Conservation (phyloP, 352 stramenopile species). For the Saprolegnia parasitica region DNA sequence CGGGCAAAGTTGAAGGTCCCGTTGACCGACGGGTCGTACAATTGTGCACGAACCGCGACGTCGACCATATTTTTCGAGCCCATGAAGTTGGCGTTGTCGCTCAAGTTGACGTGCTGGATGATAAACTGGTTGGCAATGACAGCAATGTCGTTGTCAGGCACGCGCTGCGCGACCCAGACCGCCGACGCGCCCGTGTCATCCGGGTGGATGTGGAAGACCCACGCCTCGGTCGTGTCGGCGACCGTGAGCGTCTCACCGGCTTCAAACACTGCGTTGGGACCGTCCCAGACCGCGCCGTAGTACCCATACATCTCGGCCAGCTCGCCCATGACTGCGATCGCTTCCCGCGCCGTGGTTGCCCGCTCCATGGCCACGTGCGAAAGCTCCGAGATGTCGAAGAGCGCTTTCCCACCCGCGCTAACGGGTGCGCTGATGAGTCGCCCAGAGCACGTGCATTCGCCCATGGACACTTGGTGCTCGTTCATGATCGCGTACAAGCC, state of each 20-base stretch:
- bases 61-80: conserved; percentile 85
- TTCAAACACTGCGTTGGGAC: conserved; percentile 46
- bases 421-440: conserved; percentile 55
- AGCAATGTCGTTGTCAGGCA: conserved; percentile 80
- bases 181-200: conserved; percentile 89
- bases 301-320: conserved; percentile 84
- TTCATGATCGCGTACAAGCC: conserved; percentile 81
- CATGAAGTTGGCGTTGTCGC: conserved; percentile 81
- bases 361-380: conserved; percentile 86
- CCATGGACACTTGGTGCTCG: conserved; percentile 75
- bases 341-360: conserved; percentile 65
- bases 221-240: conserved; percentile 86
- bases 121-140: conserved; percentile 93
- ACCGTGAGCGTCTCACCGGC: conserved; percentile 90
- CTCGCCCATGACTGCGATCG: conserved; percentile 90
- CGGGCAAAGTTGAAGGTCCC: conserved; percentile 83
- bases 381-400: conserved; percentile 86
- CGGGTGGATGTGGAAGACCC: conserved; percentile 95
- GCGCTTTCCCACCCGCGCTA: conserved; percentile 66
- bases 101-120: conserved; percentile 83
- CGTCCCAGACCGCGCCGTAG: conserved; percentile 87
- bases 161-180: conserved; percentile 90
- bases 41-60: conserved; percentile 76
- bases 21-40: conserved; percentile 47
- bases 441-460: conserved; percentile 79